These are phyloP conservation scores for Amanita pseudoporphyria DNA, from an alignment of 768 basidiomycete species.

Conservation along the genomic window DNA sequence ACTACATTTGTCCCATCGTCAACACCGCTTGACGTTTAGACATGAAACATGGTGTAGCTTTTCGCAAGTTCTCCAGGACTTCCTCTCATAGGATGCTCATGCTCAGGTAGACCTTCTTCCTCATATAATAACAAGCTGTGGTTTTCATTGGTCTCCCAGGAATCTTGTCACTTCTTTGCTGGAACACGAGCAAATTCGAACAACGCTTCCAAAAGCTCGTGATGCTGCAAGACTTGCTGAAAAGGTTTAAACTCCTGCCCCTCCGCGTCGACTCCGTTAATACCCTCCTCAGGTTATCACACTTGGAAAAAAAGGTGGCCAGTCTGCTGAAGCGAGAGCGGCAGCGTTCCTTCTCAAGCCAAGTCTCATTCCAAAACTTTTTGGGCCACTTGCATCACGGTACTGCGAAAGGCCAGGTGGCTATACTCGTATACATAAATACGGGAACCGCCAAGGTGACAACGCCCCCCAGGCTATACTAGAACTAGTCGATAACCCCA, in stretches of 20 bases:
- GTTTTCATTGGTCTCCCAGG: slow-evolving; percentile 29
- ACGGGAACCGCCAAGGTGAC: slow-evolving; percentile 84
- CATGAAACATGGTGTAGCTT: slow-evolving; percentile 94
- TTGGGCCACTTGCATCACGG: slow-evolving; percentile 67
- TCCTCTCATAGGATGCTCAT: slow-evolving; percentile 90
- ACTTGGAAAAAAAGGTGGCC: slow-evolving; percentile 77
- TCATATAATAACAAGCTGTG: background rate
- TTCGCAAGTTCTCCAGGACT: slow-evolving; percentile 86
- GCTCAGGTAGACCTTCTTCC: slow-evolving; percentile 56
- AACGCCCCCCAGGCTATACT: slow-evolving; percentile 89
- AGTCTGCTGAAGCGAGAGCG: slow-evolving; percentile 60
- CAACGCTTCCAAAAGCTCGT: slow-evolving; percentile 91
- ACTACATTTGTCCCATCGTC: too few species aligned
- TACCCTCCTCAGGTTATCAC: slow-evolving; percentile 64
- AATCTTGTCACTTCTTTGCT: slow-evolving; percentile 92
- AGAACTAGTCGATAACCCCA: slow-evolving; percentile 91
- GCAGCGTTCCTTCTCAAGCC: slow-evolving; percentile 72
- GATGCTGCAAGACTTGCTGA: slow-evolving; percentile 89
- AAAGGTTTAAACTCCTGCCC: slow-evolving; percentile 42
- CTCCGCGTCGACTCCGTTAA: background rate
- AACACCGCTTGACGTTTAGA: background rate
- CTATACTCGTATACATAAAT: slow-evolving; percentile 90
- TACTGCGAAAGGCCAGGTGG: slow-evolving; percentile 82
- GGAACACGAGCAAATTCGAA: slow-evolving; percentile 92
- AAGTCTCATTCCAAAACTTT: slow-evolving; percentile 70